Conservation (phyloP, 768 basidiomycete species). For the Russula ochroleuca region DNA sequence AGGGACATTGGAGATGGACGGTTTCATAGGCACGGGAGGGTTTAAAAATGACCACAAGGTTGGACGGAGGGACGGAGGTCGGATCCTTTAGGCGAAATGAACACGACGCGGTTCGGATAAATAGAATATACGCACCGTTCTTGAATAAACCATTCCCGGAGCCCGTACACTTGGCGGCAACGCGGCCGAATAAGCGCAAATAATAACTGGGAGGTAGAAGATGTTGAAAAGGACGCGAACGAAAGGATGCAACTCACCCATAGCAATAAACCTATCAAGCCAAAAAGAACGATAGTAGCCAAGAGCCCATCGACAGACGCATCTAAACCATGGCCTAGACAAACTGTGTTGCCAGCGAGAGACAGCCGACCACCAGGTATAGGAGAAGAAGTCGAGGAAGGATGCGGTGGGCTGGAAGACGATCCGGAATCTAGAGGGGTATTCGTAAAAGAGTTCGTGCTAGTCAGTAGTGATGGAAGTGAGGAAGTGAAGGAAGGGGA, state of each 20-base stretch:
- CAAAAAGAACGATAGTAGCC: slow-evolving; percentile 53
- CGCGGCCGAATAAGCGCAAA: slow-evolving; percentile 68
- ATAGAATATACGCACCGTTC: slow-evolving; percentile 48
- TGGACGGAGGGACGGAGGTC: slow-evolving; percentile 56
- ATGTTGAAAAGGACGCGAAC: slow-evolving; percentile 4
- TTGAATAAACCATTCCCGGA: slow-evolving; percentile 75
- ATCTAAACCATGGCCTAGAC: slow-evolving; percentile 64
- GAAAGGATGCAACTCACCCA: slow-evolving; percentile 52
- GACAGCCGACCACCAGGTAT: slow-evolving; percentile 23
- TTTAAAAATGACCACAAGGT: slow-evolving; percentile 64
- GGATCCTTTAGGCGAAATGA: slow-evolving; percentile 42
- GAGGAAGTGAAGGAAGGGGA: slow-evolving; percentile 3
- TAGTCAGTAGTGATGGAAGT: background rate
- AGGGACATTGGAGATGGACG: slow-evolving; percentile 52
- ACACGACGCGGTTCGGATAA: background rate
- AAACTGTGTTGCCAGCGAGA: slow-evolving; percentile 40
- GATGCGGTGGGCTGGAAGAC: slow-evolving; percentile 9
- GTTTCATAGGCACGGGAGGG: slow-evolving; percentile 64
- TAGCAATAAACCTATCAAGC: slow-evolving; percentile 54
- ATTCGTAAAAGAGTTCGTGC: slow-evolving; percentile 20
- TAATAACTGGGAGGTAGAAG: slow-evolving; percentile 41
- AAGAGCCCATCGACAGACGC: slow-evolving; percentile 58
- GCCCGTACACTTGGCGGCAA: slow-evolving; percentile 65
- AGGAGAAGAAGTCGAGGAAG: slow-evolving; percentile 20
- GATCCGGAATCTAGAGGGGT: slow-evolving; percentile 7